Base-by-base conservation (phyloP, 106 monocot species). In the Phalaenopsis aphrodite region DNA sequence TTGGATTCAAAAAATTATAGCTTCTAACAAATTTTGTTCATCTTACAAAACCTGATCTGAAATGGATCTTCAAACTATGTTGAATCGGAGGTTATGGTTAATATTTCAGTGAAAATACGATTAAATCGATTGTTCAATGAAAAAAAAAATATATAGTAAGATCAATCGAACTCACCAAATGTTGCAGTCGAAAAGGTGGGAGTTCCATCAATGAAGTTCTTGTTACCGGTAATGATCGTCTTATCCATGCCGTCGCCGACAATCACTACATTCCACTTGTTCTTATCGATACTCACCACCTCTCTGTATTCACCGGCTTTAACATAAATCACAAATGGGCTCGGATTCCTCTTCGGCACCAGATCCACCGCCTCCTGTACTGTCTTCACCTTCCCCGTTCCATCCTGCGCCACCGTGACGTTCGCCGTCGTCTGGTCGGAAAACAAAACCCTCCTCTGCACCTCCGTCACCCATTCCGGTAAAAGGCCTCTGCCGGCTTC, bases 171-270 rank as follows among this genome's bases (percentile, higher is more conserved):
- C 81, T 56, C 18, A 80, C 80, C 80, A 5, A 84, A 24, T 0
- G 84, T 84, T 1, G 84, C 80, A 0, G 77, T 68, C 21, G 75
- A 66, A 42, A 77, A 80, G 37, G 84, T 84, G 0, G 80, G 79
- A 1, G 68, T 66, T 2, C 75, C 77, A 30, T 77, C 80, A 16
- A 77, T 36, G 8, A 77, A 75, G 17, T 80, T 84, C 17, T 39
- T 76, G 12, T 18, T 80, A 2, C 77, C 55, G 15, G 55, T 69
- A 5, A 80, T 76, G 36, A 80, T 36, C 18, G 84, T 84, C 1
- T 41, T 16, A 23, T 79, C 24, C 80, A 85, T 85, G 16, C 85
- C 78, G 24, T 81, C 85, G 21, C 85, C 85, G 43, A 85, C 58
- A 18, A 81, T 43, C 78, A 85, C 71, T 2, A 85, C 24, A 23